A percentile compares a stretch with the other conserved stretches of the same genome.
Conservation (phyloP, 768 basidiomycete genomes). For the Hypholoma fasciculare region DNA sequence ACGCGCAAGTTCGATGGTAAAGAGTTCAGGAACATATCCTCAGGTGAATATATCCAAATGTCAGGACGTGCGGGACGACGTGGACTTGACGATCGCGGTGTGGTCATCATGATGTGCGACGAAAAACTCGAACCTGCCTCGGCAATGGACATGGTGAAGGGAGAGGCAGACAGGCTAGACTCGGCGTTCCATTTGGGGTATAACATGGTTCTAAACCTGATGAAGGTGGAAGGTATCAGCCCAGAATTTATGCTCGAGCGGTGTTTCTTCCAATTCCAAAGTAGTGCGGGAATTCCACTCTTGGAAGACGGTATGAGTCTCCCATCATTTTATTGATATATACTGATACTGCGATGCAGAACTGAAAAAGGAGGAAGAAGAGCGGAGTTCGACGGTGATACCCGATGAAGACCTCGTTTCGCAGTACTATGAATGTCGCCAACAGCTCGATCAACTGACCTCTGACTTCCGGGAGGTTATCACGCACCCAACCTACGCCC, state of each 20-base stretch:
- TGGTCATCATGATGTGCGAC: conserved; percentile 99
- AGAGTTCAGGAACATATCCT: conserved; percentile 90
- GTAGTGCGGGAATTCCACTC: conserved; percentile 83
- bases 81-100: conserved; percentile 96
- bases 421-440: conserved; percentile 91
- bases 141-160: conserved; percentile 97
- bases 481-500: conserved; percentile 92
- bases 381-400: conserved; percentile 63
- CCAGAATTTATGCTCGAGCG: conserved; percentile 98
- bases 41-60: conserved; percentile 99
- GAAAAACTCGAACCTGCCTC: conserved; percentile 92
- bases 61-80: conserved; percentile 96
- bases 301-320: conserved; percentile 71
- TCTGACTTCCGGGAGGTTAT: conserved; percentile 90
- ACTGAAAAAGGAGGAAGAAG: conserved; percentile 69
- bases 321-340: neutral
- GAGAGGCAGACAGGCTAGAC: conserved; percentile 93
- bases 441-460: conserved; percentile 88
- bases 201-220: conserved; percentile 98
- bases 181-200: conserved; percentile 99
- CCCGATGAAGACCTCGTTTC: conserved; percentile 81
- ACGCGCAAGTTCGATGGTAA: conserved; percentile 96
- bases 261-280: conserved; percentile 99
- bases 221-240: conserved; percentile 98
- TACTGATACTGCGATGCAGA: conserved; percentile 44